Evolutionary conservation across 305 asterid species (phyloP).

Genomic region (Fraxinus dipetala): DNA sequence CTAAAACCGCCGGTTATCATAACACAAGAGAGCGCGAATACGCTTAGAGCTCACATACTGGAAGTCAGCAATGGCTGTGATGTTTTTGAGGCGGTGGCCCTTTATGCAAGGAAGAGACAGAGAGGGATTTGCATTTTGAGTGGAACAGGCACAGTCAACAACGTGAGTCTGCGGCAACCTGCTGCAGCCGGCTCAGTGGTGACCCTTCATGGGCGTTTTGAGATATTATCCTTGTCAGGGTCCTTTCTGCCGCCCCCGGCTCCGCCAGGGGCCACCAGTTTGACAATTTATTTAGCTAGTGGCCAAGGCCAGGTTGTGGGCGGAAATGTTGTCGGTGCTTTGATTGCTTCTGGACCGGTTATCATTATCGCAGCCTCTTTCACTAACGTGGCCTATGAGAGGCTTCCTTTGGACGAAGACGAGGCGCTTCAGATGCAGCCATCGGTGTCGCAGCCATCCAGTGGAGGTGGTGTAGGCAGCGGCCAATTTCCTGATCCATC

Average conservation of each 20-base stretch:
- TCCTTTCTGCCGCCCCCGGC: constrained; percentile 51
- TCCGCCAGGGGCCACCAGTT: constrained; percentile 67
- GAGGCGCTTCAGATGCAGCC: constrained; percentile 57
- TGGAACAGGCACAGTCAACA: constrained; percentile 42
- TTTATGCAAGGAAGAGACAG: constrained; percentile 39
- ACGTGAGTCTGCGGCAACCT: constrained; percentile 42
- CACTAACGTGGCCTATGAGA: constrained; percentile 79
- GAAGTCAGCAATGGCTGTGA: constrained; percentile 43
- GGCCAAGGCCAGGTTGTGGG: constrained; percentile 94
- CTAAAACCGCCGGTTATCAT: constrained; percentile 43
- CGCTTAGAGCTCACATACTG: constrained; percentile 77
- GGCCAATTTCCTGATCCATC: constrained; percentile 42
- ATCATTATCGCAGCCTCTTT: constrained; percentile 76
- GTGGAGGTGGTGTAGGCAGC: constrained; percentile 25
- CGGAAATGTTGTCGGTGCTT: constrained; percentile 78
- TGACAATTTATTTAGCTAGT: constrained; percentile 65
- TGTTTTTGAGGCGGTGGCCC: constrained; percentile 42
- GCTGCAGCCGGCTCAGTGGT: constrained; percentile 39
- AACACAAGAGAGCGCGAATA: constrained; percentile 63
- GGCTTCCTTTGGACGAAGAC: constrained; percentile 74
- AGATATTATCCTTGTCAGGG: constrained; percentile 40
- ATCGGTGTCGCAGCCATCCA: constrained; percentile 30
- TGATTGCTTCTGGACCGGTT: constrained; percentile 76
- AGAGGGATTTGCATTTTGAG: constrained; percentile 42
- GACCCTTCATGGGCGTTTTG: constrained; percentile 43